Evolutionary conservation across 306 rosid genomes (phyloP).

Genomic region (Urtica urens): DNA sequence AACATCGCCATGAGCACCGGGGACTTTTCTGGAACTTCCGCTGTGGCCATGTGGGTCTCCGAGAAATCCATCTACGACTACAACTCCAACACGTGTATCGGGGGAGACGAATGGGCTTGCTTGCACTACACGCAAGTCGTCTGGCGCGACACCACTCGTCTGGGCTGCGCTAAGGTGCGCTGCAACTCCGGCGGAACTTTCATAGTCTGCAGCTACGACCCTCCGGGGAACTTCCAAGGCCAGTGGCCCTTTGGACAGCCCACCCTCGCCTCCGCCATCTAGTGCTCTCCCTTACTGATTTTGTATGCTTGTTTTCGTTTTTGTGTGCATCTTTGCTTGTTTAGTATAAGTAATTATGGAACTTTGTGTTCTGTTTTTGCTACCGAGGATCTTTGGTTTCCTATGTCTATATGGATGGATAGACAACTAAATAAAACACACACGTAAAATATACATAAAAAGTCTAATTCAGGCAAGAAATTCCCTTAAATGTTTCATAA

Average conservation of each 20-base stretch:
- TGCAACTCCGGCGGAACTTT: constrained; percentile 24
- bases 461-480: no score
- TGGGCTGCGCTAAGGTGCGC: constrained; percentile 39
- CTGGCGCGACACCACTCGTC: constrained; percentile 24
- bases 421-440: no score
- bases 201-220: constrained; percentile 37
- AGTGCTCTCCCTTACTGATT: background rate
- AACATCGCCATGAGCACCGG: constrained; percentile 17
- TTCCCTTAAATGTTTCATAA: no score
- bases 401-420: no score
- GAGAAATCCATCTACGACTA: constrained; percentile 27
- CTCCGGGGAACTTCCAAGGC: constrained; percentile 30
- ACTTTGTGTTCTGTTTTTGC: no score
- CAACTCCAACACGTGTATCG: constrained; percentile 18
- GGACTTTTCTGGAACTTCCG: constrained; percentile 9
- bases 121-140: constrained; percentile 41
- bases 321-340: no score
- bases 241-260: constrained; percentile 32
- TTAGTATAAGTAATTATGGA: no score
- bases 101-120: constrained; percentile 13
- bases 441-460: no score
- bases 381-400: no score
- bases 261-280: background rate
- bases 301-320: background rate
- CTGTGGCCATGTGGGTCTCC: constrained; percentile 28